Evolutionary conservation across 352 stramenopile genomes (phyloP).

Genomic region (Pseudoperonospora humuli): DNA sequence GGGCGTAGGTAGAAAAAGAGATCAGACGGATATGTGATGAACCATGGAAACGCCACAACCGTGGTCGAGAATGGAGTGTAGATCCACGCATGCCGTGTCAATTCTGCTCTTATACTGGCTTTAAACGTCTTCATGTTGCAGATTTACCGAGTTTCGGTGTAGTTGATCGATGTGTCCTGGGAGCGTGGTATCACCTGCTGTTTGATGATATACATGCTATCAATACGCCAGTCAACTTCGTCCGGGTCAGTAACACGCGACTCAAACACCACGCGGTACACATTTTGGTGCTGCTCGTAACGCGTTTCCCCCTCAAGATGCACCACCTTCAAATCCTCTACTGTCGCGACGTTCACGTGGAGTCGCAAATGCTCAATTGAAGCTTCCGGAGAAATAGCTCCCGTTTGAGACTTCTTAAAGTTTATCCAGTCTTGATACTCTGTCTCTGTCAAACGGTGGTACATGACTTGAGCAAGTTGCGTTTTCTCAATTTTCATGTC

Average conservation of each 20-base stretch:
- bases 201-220: constrained; percentile 20
- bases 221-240: constrained; percentile 60
- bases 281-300: constrained; percentile 27
- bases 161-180: neutral
- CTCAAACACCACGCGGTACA: constrained; percentile 39
- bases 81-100: no score
- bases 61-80: no score
- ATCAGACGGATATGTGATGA: no score
- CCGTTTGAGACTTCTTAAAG: constrained; percentile 2
- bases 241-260: constrained; percentile 46
- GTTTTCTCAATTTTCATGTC: constrained; percentile 27
- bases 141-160: no score
- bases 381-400: neutral
- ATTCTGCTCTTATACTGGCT: no score
- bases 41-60: no score
- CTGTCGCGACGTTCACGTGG: constrained; percentile 28
- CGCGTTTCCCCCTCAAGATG: constrained; percentile 8
- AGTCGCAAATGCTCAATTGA: constrained; percentile 34
- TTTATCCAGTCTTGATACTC: constrained; percentile 28
- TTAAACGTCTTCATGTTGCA: no score
- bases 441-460: constrained; percentile 31
- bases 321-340: constrained; percentile 37
- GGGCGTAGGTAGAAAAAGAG: no score
- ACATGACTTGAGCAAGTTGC: constrained; percentile 26
- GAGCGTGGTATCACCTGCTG: constrained; percentile 9